phyloP scores from a whole-genome alignment of 75 land plant genomes.

The Cunninghamia lanceolata region DNA sequence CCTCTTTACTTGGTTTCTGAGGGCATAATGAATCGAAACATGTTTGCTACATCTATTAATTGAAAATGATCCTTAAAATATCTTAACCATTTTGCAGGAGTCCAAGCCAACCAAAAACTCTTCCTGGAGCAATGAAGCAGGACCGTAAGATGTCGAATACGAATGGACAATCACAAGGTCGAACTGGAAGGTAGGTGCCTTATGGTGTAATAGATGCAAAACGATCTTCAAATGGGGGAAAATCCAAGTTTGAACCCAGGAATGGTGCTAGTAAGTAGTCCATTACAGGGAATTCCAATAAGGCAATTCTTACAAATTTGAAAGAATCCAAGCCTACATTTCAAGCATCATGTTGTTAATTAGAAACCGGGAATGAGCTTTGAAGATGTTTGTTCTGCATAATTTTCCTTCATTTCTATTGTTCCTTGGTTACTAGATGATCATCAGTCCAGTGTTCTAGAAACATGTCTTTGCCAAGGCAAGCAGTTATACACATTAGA shows the following conservation, averaged over 20 bases:
- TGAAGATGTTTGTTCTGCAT: neutral
- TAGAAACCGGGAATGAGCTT: neutral
- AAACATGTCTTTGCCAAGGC: neutral
- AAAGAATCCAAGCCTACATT: no score
- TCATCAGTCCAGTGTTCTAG: neutral
- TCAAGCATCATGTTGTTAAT: neutral
- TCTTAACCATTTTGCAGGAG: constrained; percentile 23
- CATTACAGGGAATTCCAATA: no score
- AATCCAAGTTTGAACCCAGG: no score
- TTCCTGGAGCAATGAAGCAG: constrained; percentile 7
- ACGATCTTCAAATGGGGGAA: no score
- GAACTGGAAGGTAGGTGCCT: no score
- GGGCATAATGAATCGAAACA: neutral
- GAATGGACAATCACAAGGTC: constrained; percentile 1
- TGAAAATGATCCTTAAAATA: constrained; percentile 1
- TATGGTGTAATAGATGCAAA: no score
- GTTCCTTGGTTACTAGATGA: no score
- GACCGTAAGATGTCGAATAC: constrained; percentile 15
- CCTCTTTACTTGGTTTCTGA: neutral
- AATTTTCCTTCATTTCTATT: no score
- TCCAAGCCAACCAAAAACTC: constrained; percentile 15
- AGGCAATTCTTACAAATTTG: no score
- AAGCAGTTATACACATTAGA: neutral
- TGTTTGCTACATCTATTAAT: neutral
- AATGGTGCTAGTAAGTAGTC: no score